Percentiles rank a stretch among this genome's conserved stretches.
Conservation (phyloP, 768 basidiomycete genomes). For the Mycena vitilis region DNA sequence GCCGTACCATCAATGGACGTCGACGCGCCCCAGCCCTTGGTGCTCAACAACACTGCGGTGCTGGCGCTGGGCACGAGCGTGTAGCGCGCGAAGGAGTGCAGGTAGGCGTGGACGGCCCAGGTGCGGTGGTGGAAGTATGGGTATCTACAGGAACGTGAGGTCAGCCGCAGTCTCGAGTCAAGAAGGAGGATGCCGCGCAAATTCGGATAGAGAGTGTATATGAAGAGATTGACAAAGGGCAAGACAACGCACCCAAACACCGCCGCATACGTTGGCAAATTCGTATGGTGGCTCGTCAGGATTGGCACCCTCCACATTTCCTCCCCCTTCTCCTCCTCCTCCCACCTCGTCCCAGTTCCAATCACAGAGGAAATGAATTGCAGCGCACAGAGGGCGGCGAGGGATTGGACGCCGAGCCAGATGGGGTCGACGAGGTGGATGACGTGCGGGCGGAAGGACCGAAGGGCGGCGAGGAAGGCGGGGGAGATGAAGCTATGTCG, state of each 20-base stretch:
- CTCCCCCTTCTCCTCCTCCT: too few relatives aligned
- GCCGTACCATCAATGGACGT: too few relatives aligned
- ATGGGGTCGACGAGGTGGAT: conserved; percentile 54
- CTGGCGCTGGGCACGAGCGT: conserved; percentile 20
- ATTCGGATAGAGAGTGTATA: too few relatives aligned
- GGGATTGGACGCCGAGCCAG: too few relatives aligned
- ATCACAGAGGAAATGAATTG: conserved; percentile 36
- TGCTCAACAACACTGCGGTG: not conserved
- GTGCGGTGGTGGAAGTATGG: conserved; percentile 21
- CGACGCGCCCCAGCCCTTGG: not conserved
- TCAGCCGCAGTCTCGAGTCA: too few relatives aligned
- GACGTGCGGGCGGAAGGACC: conserved; percentile 47
- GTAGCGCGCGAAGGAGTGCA: conserved; percentile 4
- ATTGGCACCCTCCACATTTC: not conserved
- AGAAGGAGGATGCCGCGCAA: too few relatives aligned
- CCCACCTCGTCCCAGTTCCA: too few relatives aligned
- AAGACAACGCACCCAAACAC: conserved; percentile 19
- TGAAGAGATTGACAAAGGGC: too few relatives aligned
- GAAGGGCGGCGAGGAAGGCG: conserved; percentile 22
- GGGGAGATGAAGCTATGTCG: conserved; percentile 25
- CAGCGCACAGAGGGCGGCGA: conserved; percentile 51
- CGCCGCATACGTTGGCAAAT: conserved; percentile 34
- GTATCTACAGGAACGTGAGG: conserved; percentile 1
- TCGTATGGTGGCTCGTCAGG: conserved; percentile 33
- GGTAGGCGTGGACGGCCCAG: not conserved